These are phyloP conservation scores for Clonostachys byssicola DNA, from an alignment of 2,329 filamentous ascomycete species.

Conservation along the genomic window DNA sequence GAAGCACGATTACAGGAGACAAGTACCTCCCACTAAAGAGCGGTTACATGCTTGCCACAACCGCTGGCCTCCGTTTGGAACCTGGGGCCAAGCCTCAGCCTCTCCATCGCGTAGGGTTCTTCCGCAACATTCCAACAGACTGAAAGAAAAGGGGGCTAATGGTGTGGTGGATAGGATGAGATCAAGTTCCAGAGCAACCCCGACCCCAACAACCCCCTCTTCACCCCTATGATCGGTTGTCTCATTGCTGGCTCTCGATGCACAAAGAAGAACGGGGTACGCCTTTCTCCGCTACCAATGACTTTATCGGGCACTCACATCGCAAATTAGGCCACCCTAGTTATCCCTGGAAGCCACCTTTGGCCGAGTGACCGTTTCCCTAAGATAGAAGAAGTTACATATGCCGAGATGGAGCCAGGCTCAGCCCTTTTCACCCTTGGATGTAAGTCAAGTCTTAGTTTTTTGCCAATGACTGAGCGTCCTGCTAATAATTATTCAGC, in stretches of 20 bases:
- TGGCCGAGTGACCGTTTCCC: conserved; percentile 1
- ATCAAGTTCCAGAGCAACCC: not conserved
- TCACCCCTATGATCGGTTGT: conserved; percentile 1
- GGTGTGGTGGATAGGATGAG: not conserved
- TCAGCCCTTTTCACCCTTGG: conserved; percentile 3
- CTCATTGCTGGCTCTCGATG: not conserved
- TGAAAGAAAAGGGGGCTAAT: no score
- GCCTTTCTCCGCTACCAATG: not conserved
- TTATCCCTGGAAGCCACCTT: conserved; percentile 3
- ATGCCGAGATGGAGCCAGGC: conserved; percentile 3
- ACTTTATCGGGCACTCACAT: not conserved
- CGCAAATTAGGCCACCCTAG: not conserved
- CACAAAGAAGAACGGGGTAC: conserved; percentile 2
- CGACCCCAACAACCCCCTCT: conserved; percentile 1
- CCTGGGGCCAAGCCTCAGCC: not conserved
- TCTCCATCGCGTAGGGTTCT: not conserved
- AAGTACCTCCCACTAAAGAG: not conserved
- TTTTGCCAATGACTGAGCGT: not conserved
- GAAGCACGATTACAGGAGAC: not conserved
- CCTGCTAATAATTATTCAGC: not conserved
- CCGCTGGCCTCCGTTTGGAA: not conserved
- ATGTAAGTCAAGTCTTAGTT: not conserved
- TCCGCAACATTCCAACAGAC: no score
- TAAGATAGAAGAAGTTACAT: not conserved
- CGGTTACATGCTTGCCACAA: conserved; percentile 1